These are phyloP conservation scores for Acer saccharum DNA, from an alignment of 345 rosid species.

Conservation along the genomic window DNA sequence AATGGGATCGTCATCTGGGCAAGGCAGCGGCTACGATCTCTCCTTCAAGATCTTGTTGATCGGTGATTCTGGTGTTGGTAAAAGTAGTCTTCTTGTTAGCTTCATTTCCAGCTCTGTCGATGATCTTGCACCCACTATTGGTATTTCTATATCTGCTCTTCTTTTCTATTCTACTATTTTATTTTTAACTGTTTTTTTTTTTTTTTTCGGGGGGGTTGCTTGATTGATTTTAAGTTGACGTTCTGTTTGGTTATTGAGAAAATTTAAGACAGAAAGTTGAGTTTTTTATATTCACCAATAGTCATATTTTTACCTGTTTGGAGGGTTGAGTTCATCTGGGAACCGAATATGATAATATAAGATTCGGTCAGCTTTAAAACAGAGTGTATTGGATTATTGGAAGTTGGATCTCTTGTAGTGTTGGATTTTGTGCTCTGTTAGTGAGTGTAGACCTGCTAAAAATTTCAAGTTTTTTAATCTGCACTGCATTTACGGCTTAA, in stretches of 20 bases:
- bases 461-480: not conserved
- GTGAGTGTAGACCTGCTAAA: not conserved
- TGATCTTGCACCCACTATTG: slow-evolving; percentile 91
- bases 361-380: not conserved
- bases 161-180: not conserved
- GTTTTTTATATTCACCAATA: not conserved
- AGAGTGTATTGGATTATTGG: not conserved
- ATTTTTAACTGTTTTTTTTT: too few relatives aligned
- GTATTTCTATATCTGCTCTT: slow-evolving; percentile 31
- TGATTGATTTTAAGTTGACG: not conserved
- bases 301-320: not conserved
- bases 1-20: slow-evolving; percentile 91
- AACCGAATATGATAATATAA: not conserved
- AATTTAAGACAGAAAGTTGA: not conserved
- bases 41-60: slow-evolving; percentile 97
- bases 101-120: slow-evolving; percentile 78
- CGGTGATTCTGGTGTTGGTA: slow-evolving; percentile 96
- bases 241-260: slow-evolving; percentile 19
- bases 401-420: not conserved
- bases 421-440: not conserved
- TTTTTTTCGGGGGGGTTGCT: not conserved
- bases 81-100: slow-evolving; percentile 94
- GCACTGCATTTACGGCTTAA: not conserved
- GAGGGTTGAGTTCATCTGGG: not conserved
- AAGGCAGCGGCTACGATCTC: slow-evolving; percentile 66